Conservation (phyloP, 2,329 filamentous ascomycete species). For the Botrytis byssoidea region DNA sequence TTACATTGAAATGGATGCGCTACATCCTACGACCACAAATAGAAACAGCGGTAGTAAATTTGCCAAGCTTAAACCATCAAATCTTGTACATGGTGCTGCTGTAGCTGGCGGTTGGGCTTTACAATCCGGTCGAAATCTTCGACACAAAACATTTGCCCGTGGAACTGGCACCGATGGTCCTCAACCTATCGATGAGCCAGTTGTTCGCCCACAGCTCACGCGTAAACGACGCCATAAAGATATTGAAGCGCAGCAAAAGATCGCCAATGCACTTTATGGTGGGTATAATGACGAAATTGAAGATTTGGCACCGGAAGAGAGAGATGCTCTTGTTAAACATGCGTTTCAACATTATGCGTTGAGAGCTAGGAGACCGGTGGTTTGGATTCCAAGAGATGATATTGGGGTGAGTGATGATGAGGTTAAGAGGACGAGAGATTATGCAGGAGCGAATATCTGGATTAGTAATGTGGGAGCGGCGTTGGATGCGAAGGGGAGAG, state of each 20-base stretch:
- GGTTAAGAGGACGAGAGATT: constrained; percentile 71
- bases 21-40: constrained; percentile 39
- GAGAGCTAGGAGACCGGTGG: constrained; percentile 76
- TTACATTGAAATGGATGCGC: constrained; percentile 48
- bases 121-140: constrained; percentile 34
- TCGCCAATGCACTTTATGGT: constrained; percentile 80
- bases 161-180: constrained; percentile 47
- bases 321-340: constrained; percentile 79
- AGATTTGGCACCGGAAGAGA: constrained; percentile 85
- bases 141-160: constrained; percentile 46
- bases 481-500: constrained; percentile 76
- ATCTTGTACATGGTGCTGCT: constrained; percentile 29
- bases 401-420: constrained; percentile 91
- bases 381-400: constrained; percentile 93
- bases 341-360: constrained; percentile 91
- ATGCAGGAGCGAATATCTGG: constrained; percentile 63
- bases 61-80: constrained; percentile 36
- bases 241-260: constrained; percentile 66
- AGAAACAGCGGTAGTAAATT: constrained; percentile 21
- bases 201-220: constrained; percentile 17
- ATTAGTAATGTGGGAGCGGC: constrained; percentile 92
- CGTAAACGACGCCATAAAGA: constrained; percentile 55
- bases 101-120: constrained; percentile 34
- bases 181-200: constrained; percentile 33
- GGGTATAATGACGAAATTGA: constrained; percentile 91